Percentiles rank a stretch among this genome's conserved stretches.
Conservation (phyloP, 306 rosid genomes). For the Vigna nakashimae region DNA sequence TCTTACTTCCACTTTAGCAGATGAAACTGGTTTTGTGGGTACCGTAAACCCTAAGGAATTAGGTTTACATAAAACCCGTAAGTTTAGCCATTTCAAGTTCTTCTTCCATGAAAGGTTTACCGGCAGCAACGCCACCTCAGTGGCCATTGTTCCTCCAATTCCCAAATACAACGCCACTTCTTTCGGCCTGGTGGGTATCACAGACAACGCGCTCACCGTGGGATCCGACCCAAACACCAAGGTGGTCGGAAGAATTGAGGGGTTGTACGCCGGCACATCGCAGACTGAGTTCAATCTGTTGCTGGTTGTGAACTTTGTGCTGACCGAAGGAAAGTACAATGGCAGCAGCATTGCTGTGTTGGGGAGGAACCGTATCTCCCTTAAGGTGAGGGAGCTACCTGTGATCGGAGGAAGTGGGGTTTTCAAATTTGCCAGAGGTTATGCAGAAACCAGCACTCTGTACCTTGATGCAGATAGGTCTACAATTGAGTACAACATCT, state of each 20-base stretch:
- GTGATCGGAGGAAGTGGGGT: background rate
- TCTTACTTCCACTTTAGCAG: constrained; percentile 7
- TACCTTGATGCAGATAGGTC: background rate
- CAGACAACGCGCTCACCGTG: constrained; percentile 50
- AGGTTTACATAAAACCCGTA: constrained; percentile 46
- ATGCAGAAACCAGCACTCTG: background rate
- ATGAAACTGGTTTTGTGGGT: constrained; percentile 41
- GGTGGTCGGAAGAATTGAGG: constrained; percentile 56
- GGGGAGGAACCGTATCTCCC: constrained; percentile 24
- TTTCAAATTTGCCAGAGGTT: background rate
- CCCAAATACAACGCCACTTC: constrained; percentile 1
- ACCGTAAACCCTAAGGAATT: constrained; percentile 36
- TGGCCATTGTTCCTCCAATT: constrained; percentile 30
- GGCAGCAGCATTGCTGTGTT: constrained; percentile 57
- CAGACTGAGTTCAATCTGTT: constrained; percentile 47
- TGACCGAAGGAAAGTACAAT: constrained; percentile 67
- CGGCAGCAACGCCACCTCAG: constrained; percentile 45
- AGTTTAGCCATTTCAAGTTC: constrained; percentile 58
- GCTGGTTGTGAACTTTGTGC: constrained; percentile 67
- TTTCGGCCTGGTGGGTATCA: constrained; percentile 43
- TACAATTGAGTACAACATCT: constrained; percentile 10
- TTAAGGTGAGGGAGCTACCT: background rate
- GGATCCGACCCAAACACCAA: constrained; percentile 50
- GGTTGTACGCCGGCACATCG: constrained; percentile 57
- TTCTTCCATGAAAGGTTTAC: constrained; percentile 64